Base-by-base conservation (phyloP, 345 rosid species). In the Streptanthus diversifolius region DNA sequence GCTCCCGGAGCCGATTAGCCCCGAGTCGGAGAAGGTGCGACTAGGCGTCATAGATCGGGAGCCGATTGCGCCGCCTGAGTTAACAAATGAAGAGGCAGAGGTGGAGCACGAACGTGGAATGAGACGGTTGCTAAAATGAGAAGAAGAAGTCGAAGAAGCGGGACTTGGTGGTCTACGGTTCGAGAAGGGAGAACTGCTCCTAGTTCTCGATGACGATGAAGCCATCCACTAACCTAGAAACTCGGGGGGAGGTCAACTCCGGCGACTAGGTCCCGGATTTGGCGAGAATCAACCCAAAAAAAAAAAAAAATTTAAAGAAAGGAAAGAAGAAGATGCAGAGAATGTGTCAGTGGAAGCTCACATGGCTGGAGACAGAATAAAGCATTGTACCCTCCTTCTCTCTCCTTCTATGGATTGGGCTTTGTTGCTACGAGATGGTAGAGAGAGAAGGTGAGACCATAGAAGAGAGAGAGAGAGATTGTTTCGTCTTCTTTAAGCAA, bases 121-220 rank as follows among this genome's bases (percentile, higher is more conserved):
- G 47, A 92, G 73, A 49, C 84, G 87, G 76, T 44, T 73, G 74
- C 66, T 72, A 4, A 73, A 3, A 29, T 72, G 77, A 51, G 81
- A 78, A 1, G 97, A 88, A 24, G 98, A 85, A 27, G 98, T 70
- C 0, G 99, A 89, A 32, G 98, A 86, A 24, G 98, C 53, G 0
- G 99, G 93, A 39, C 87, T 90, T 44, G 89, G 65, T 1, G 99
- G 87, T 75, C 91, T 88, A 54, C 83, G 82, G 68, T 86, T 33
- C 7, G 92, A 88, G 79, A 85, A 90, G 1, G 96, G 96, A 11
- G 98, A 90, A 75, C 87, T 86, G 82, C 96, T 90, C 29, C 98
- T 79, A n/a, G 89, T 88, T 70, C 88, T 85, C 1, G 97, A 92
- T 37, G 95, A 90, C 12, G 96, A 90, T 48, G 97, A 78, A 66